Percentiles rank a stretch among this genome's conserved stretches.
phyloP scores from a whole-genome alignment of 108 stramenopile genomes.

The Cylindrotheca closterium region DNA sequence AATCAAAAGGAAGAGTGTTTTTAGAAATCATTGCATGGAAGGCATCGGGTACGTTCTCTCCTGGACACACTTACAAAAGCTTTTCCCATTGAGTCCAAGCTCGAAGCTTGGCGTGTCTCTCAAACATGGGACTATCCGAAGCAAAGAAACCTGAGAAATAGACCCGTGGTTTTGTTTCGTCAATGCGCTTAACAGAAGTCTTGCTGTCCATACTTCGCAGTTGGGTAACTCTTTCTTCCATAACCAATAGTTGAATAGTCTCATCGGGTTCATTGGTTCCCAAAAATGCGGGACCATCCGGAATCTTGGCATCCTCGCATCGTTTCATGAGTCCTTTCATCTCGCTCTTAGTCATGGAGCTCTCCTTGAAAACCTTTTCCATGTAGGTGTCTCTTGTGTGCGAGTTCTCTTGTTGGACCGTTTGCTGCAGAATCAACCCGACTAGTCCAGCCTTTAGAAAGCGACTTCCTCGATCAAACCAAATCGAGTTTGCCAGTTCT shows the following conservation, averaged over 20 bases:
- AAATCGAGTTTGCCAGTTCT: constrained; percentile 18
- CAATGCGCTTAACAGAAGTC: constrained; percentile 1
- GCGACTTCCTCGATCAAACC: constrained; percentile 34
- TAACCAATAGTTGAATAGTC: constrained; percentile 3
- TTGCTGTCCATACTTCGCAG: constrained; percentile 21
- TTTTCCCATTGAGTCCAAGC: constrained; percentile 42
- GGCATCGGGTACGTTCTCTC: background rate
- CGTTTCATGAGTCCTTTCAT: constrained; percentile 8
- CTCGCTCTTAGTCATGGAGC: constrained; percentile 11
- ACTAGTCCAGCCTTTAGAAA: constrained; percentile 34
- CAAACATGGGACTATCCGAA: constrained; percentile 22
- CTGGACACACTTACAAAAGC: constrained; percentile 12
- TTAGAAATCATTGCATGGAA: background rate
- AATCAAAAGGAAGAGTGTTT: too few relatives aligned
- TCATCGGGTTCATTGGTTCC: constrained; percentile 13
- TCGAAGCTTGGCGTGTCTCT: constrained; percentile 22
- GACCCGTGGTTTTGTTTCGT: constrained; percentile 15
- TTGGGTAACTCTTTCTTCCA: constrained; percentile 8
- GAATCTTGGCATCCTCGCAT: constrained; percentile 22
- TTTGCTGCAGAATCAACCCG: constrained; percentile 31
- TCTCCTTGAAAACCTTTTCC: background rate
- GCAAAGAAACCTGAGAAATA: constrained; percentile 17
- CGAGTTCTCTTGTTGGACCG: constrained; percentile 9
- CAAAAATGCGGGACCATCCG: constrained; percentile 16
- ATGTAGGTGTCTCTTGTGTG: constrained; percentile 9